Evolutionary conservation across 2,329 filamentous ascomycete species (phyloP).

Genomic region (Myriosclerotinia scirpicola): DNA sequence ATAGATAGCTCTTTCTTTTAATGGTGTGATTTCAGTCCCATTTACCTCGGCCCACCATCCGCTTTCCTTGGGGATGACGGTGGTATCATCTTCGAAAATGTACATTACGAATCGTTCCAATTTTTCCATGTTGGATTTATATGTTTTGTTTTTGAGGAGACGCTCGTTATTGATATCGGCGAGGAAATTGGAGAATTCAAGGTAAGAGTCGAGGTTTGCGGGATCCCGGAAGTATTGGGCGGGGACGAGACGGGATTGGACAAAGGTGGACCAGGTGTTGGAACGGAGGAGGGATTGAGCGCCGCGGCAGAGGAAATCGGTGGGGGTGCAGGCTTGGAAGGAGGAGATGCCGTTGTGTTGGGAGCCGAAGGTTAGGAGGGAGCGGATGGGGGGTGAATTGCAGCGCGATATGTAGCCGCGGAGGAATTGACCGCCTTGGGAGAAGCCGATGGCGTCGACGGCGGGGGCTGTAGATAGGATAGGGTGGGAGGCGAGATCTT

Average conservation of each 20-base stretch:
- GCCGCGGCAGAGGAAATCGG: constrained; percentile 78
- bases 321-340: constrained; percentile 70
- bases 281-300: constrained; percentile 75
- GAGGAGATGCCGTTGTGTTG: constrained; percentile 81
- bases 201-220: constrained; percentile 67
- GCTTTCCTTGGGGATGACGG: constrained; percentile 86
- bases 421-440: constrained; percentile 95
- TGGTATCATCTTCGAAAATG: constrained; percentile 82
- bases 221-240: constrained; percentile 91
- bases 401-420: constrained; percentile 87
- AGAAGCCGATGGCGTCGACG: constrained; percentile 91
- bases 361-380: constrained; percentile 68
- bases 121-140: constrained; percentile 66
- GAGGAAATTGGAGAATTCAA: constrained; percentile 80
- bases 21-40: constrained; percentile 61
- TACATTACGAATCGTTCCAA: constrained; percentile 85
- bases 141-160: constrained; percentile 66
- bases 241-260: constrained; percentile 80
- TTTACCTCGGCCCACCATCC: constrained; percentile 90
- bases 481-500: constrained; percentile 70
- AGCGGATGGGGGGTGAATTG: constrained; percentile 59
- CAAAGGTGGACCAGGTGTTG: constrained; percentile 77
- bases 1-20: constrained; percentile 73
- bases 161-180: constrained; percentile 98
- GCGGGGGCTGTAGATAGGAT: constrained; percentile 80